Evolutionary conservation across 257 asterid genomes (phyloP), one percentile per base, ranked within the genome.

Genomic region (Petunia secreta): DNA sequence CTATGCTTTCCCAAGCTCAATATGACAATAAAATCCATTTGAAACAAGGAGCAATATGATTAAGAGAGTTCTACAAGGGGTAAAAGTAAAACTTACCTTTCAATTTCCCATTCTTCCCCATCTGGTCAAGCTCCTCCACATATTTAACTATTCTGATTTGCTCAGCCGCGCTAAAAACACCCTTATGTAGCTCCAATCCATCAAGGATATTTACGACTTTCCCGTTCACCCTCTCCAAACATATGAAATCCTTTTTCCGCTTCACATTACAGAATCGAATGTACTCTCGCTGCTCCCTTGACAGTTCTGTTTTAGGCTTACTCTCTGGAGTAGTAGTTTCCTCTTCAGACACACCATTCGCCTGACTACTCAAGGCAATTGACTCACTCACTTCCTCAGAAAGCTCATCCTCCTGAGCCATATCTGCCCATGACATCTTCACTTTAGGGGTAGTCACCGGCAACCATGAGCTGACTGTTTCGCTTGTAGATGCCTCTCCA

Each of bases 371-470:
- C 48, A 67, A 64, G 74, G 60, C 75, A 78, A 50, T 77, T 79
- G 77, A 83, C 75, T 78, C 85, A 14, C 13, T 83, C 79, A 81
- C 83, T 43, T 83, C 86, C 77, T 81, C 89, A 3, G 25, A 90
- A 82, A 92, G 89, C 86, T 93, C 99, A 82, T 93, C 98, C 83
- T 93, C 97, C 80, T 83, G 88, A 80, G 98, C 93, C 96, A 95
- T 95, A 86, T 95, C 99, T 13, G 99, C 99, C 99, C 99, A 95
- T 39, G 98, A 95, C 89, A 87, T 89, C 82, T 89, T 91, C 83
- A 73, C 66, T 37, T 9, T 67, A 6, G 92, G 86, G 83, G 79
- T 81, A 60, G 83, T 86, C 75, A 57, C 44, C 11, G 84, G 85
- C 53, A 82, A 74, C 8, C 91, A 79, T 65, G 89, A 79, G 79